Evolutionary conservation across 2,329 filamentous ascomycete genomes (phyloP).

Genomic region (Leptographium radiaticola): DNA sequence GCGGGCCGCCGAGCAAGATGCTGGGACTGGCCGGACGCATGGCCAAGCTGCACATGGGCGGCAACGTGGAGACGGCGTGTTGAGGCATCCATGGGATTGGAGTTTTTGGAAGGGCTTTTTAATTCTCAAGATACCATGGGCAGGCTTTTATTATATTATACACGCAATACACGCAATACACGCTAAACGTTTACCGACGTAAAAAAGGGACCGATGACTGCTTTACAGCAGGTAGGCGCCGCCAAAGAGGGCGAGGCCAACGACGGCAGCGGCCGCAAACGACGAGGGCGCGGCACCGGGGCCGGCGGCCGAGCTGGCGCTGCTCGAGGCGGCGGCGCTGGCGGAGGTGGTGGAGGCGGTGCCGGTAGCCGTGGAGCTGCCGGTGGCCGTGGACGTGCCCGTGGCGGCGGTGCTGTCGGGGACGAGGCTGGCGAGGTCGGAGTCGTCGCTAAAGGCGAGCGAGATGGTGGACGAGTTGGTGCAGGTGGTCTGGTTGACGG

Average conservation of each 20-base stretch:
- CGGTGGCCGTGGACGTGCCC: conserved; percentile 3
- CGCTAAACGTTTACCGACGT: neutral
- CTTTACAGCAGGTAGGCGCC: conserved; percentile 8
- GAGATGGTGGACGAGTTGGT: conserved; percentile 24
- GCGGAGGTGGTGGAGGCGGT: conserved; percentile 11
- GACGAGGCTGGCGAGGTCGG: conserved; percentile 19
- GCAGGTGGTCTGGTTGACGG: conserved; percentile 18
- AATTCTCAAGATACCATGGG: neutral
- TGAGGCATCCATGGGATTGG: neutral
- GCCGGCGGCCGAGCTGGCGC: neutral
- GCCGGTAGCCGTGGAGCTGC: neutral
- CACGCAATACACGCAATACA: neutral
- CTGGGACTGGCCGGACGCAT: neutral
- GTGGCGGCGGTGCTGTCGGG: conserved; percentile 11
- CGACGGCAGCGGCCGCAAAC: conserved; percentile 1
- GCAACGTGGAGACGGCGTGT: conserved; percentile 3
- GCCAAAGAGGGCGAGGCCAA: conserved; percentile 3
- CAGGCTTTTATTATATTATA: neutral
- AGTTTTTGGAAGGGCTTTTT: too few relatives aligned
- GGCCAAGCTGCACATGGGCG: conserved; percentile 4
- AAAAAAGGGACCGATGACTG: too few relatives aligned
- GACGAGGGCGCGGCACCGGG: neutral
- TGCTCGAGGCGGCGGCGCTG: neutral
- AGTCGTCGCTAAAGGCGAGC: conserved; percentile 18
- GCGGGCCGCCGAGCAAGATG: neutral